A percentile compares a stretch with the other conserved stretches of the same genome.
Conservation (phyloP, 2,329 filamentous ascomycete species). For the Stemphylium beticola region DNA sequence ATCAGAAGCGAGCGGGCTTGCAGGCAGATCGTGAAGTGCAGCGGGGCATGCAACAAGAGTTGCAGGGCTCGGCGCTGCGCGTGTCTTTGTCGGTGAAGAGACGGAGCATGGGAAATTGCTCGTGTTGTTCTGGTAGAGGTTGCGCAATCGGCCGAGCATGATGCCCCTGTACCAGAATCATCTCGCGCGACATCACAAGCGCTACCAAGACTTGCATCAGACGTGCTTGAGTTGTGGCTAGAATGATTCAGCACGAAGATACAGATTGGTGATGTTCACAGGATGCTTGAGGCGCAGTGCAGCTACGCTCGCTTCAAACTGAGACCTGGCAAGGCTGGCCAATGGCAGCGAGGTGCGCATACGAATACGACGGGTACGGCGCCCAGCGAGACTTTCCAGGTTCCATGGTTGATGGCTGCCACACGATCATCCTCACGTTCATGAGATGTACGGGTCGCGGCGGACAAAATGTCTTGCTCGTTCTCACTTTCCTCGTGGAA, state of each 20-base stretch:
- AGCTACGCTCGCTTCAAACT: not conserved
- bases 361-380: conserved; percentile 7
- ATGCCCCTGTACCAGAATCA: no score
- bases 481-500: not conserved
- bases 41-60: conserved; percentile 17
- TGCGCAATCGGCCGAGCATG: no score
- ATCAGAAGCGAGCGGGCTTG: conserved; percentile 11
- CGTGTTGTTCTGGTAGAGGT: no score
- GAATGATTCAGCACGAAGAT: not conserved
- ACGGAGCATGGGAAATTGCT: not conserved
- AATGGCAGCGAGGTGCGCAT: conserved; percentile 3
- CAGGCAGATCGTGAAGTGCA: conserved; percentile 16
- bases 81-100: conserved; percentile 20
- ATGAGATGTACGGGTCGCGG: conserved; percentile 1
- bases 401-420: not conserved
- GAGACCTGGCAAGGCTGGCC: conserved; percentile 11
- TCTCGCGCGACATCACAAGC: not conserved
- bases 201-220: conserved; percentile 12
- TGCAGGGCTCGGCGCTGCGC: conserved; percentile 17
- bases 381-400: not conserved
- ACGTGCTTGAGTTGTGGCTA: not conserved
- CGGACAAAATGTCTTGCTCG: not conserved
- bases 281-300: not conserved
- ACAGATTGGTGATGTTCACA: not conserved
- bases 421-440: not conserved